Conservation (phyloP, 768 basidiomycete species). For the Agaricus subrufescens region DNA sequence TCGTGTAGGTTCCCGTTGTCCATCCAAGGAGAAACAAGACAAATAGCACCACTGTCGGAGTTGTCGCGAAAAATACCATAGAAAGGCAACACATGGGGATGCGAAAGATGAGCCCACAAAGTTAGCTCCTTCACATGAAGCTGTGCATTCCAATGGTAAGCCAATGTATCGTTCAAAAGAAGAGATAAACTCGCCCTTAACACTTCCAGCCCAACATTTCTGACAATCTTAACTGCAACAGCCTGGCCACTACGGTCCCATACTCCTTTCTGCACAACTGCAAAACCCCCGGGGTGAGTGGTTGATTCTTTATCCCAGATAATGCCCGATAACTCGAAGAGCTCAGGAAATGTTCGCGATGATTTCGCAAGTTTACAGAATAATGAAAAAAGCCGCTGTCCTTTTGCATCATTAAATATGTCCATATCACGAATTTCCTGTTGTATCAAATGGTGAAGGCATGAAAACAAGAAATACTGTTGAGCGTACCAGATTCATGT, state of each 20-base stretch:
- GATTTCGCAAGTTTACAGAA: too few relatives aligned
- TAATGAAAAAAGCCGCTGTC: too few relatives aligned
- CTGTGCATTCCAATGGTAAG: neutral
- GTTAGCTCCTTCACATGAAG: neutral
- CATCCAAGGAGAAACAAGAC: conserved; percentile 9
- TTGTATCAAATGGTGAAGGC: neutral
- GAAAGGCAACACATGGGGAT: conserved; percentile 6
- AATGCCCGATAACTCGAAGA: too few relatives aligned
- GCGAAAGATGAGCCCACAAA: conserved; percentile 5
- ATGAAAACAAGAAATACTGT: neutral
- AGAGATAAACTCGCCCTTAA: neutral
- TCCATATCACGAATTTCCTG: neutral
- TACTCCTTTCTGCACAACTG: neutral
- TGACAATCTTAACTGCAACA: neutral
- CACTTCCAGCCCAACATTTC: neutral
- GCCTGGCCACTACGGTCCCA: neutral
- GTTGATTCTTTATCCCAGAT: too few relatives aligned
- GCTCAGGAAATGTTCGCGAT: too few relatives aligned
- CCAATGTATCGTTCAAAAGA: neutral
- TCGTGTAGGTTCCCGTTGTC: conserved; percentile 1
- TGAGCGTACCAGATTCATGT: neutral
- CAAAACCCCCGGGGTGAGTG: neutral
- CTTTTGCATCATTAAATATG: neutral
- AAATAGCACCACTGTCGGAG: neutral
- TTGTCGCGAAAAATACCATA: neutral